Evolutionary conservation across 176 grass and related monocot genomes (phyloP).

Genomic region (Saccharum officinarum): DNA sequence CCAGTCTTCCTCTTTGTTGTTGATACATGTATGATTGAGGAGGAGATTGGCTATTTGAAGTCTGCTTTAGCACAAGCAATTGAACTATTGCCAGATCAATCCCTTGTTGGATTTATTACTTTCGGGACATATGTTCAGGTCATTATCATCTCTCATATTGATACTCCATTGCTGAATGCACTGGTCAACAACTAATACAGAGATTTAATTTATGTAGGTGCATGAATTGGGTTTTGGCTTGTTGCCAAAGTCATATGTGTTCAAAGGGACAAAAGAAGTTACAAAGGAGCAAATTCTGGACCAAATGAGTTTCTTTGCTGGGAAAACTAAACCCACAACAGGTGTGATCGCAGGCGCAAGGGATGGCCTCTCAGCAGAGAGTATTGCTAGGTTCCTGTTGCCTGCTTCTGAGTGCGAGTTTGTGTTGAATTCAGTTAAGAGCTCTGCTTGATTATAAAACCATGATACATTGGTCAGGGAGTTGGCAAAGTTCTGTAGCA

Average conservation of each 20-base stretch:
- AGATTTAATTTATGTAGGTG: conserved; percentile 54
- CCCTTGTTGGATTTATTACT: conserved; percentile 93
- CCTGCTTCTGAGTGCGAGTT: conserved; percentile 92
- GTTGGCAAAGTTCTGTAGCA: neutral
- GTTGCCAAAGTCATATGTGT: conserved; percentile 89
- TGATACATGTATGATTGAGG: conserved; percentile 95
- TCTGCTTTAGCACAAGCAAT: conserved; percentile 84
- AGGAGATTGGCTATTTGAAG: conserved; percentile 87
- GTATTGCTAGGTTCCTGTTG: conserved; percentile 83
- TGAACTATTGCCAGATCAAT: conserved; percentile 86
- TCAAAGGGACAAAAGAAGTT: conserved; percentile 86
- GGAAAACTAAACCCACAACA: conserved; percentile 63
- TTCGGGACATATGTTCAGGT: conserved; percentile 96
- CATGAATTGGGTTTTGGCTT: conserved; percentile 92
- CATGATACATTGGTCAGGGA: conserved; percentile 14
- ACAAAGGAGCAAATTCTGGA: conserved; percentile 93
- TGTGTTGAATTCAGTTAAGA: conserved; percentile 87
- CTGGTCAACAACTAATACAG: conserved; percentile 11
- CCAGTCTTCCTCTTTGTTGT: conserved; percentile 96
- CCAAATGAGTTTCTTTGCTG: conserved; percentile 85
- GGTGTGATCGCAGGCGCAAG: conserved; percentile 75
- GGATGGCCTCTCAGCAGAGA: conserved; percentile 78
- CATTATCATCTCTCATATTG: conserved; percentile 4
- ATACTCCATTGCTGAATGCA: conserved; percentile 3
- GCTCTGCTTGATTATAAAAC: neutral